These are phyloP conservation scores for Mortierella hygrophila DNA, from an alignment of 192 early-diverging fungal genomes.

Conservation along the genomic window DNA sequence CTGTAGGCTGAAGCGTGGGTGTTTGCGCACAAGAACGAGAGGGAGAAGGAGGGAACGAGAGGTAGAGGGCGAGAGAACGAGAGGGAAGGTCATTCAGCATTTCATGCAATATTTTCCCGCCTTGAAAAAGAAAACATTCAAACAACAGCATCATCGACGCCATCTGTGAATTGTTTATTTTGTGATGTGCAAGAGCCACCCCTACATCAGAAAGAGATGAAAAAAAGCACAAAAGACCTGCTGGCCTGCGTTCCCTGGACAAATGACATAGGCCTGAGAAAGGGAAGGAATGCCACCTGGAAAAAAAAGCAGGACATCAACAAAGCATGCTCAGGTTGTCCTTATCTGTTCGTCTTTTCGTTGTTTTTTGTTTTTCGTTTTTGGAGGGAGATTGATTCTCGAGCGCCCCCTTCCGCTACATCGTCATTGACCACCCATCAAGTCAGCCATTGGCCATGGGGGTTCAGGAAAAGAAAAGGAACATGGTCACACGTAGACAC, in stretches of 20 bases:
- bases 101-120: slow-evolving; percentile 23
- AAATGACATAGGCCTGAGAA: slow-evolving; percentile 1
- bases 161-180: neutral
- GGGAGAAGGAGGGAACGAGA: neutral
- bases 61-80: neutral
- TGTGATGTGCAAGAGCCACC: neutral
- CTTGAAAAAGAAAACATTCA: neutral
- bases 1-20: neutral
- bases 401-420: neutral
- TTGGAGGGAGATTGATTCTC: neutral
- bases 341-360: neutral
- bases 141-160: neutral
- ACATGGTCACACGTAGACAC: neutral
- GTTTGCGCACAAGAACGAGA: neutral
- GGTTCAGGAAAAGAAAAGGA: neutral
- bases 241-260: slow-evolving; percentile 4
- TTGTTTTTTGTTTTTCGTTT: neutral
- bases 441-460: slow-evolving; percentile 3
- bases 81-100: slow-evolving; percentile 11
- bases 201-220: neutral
- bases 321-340: neutral
- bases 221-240: neutral
- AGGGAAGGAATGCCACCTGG: neutral
- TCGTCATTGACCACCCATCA: neutral
- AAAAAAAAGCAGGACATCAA: neutral